A percentile compares a stretch with the other conserved stretches of the same genome.
Conservation (phyloP, 257 asterid genomes). For the Nicotiana tomentosiformis region DNA sequence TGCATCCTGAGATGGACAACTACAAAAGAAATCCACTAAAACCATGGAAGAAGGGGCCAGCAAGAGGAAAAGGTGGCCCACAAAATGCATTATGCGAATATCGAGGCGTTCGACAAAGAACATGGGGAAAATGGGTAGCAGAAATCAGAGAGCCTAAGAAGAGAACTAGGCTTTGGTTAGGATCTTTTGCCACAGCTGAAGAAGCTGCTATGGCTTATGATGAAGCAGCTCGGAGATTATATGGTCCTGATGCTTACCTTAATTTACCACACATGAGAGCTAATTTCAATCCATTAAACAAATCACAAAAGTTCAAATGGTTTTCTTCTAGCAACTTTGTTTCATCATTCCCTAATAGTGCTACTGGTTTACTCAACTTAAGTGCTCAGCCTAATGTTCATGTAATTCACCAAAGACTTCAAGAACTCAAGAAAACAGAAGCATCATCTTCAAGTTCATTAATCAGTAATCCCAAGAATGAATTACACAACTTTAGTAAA, state of each 20-base stretch:
- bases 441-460: conserved; percentile 48
- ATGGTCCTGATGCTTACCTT: conserved; percentile 91
- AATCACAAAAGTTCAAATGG: conserved; percentile 90
- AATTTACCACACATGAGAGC: conserved; percentile 81
- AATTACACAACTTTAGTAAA: conserved; percentile 16
- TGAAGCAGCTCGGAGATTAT: conserved; percentile 87
- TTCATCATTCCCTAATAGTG: conserved; percentile 36
- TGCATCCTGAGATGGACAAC: conserved; percentile 45
- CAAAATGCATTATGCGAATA: conserved; percentile 85
- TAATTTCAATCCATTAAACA: conserved; percentile 73
- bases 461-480: conserved; percentile 34
- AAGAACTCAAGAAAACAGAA: conserved; percentile 69
- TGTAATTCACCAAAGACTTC: conserved; percentile 83
- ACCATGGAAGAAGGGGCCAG: conserved; percentile 99
- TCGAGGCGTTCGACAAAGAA: conserved; percentile 88
- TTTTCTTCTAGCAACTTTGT: conserved; percentile 46
- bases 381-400: conserved; percentile 88
- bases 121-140: conserved; percentile 87
- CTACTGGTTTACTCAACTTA: conserved; percentile 65
- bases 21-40: conserved; percentile 59
- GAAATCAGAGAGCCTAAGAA: conserved; percentile 93
- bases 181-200: conserved; percentile 88
- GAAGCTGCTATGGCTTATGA: conserved; percentile 99
- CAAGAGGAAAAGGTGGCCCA: conserved; percentile 95
- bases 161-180: conserved; percentile 85